Evolutionary conservation across 2,329 filamentous ascomycete species (phyloP).

Genomic region (Furcasterigmium furcatum): DNA sequence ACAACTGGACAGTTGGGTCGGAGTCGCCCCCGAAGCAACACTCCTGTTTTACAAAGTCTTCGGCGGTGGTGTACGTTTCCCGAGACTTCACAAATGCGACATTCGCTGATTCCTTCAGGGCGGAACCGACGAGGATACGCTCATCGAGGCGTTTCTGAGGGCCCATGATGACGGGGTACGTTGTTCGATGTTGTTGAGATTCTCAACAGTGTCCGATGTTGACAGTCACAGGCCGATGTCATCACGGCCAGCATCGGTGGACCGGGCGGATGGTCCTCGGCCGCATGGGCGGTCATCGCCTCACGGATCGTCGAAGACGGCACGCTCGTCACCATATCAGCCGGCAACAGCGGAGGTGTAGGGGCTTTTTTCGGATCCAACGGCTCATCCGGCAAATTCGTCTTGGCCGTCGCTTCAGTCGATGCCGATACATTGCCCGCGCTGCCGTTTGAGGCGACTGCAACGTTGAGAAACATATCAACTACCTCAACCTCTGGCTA

Average conservation of each 20-base stretch:
- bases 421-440: conserved; percentile 15
- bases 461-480: neutral
- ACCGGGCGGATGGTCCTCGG: conserved; percentile 18
- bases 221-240: conserved; percentile 18
- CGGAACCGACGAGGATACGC: conserved; percentile 20
- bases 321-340: conserved; percentile 34
- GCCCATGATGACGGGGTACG: conserved; percentile 22
- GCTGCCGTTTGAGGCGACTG: conserved; percentile 8
- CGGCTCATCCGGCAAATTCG: conserved; percentile 34
- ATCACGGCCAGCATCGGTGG: conserved; percentile 29
- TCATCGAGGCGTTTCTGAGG: conserved; percentile 24
- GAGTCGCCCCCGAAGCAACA: conserved; percentile 24
- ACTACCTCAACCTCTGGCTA: conserved; percentile 7
- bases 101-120: neutral
- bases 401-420: conserved; percentile 39
- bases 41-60: conserved; percentile 27
- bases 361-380: conserved; percentile 35
- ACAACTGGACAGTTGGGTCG: conserved; percentile 4
- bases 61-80: conserved; percentile 10
- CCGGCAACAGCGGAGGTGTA: conserved; percentile 36
- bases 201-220: too few species aligned
- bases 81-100: neutral
- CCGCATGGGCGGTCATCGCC: conserved; percentile 27
- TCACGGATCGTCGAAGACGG: conserved; percentile 36
- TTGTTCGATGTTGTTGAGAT: rapidly evolving